Base-by-base conservation (phyloP, 495 filamentous ascomycete genomes). In the Annulohypoxylon stygium region DNA sequence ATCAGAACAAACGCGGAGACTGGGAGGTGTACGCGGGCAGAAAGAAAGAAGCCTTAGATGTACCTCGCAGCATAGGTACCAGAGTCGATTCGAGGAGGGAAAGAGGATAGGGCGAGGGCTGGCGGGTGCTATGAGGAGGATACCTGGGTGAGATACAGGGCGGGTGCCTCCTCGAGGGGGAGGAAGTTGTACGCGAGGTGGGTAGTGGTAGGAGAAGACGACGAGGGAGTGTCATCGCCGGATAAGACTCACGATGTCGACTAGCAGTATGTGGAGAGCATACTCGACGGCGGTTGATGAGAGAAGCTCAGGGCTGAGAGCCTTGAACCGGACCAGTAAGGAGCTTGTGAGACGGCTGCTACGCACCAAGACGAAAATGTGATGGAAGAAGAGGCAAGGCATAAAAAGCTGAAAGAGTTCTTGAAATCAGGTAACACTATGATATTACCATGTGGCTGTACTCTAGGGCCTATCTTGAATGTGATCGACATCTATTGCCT, bases 1-100 rank as follows among this genome's bases (percentile, higher is more conserved):
- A 33, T 65, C 37, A 45, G 12, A 37, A 67, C 34, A 41, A 48
- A 59, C 11, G 53, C 3, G 4, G 41, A 43, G 12, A 43, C 14
- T 4, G 39, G 39, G 39, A 43, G 39, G 39, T 43, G 39, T 43
- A 4, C 12, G 23, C 14, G 3, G 36, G 33, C 45, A 37, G 36
- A 62, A 50, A 10, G 14, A 48, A 26, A 11, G 45, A 10, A 34
- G 23, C 2, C 3, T n/a, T n/a, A 20, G 7, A 5, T 54, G n/a
- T 39, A 16, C 50, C 25, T 54, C 25, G 25, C 50, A 39, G 34
- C 33, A 9, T 39, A 16, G n/a, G 54, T 11, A 33, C 11, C 33
- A 16, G n/a, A 54, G 54, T 16, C 36, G 11, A 25, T n/a, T 11
- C 12, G 16, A n/a, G 14, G 34, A 23, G 30, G 33, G 54, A 37